Conservation (phyloP, 169 alveolate species). For the Eimeria maxima region DNA sequence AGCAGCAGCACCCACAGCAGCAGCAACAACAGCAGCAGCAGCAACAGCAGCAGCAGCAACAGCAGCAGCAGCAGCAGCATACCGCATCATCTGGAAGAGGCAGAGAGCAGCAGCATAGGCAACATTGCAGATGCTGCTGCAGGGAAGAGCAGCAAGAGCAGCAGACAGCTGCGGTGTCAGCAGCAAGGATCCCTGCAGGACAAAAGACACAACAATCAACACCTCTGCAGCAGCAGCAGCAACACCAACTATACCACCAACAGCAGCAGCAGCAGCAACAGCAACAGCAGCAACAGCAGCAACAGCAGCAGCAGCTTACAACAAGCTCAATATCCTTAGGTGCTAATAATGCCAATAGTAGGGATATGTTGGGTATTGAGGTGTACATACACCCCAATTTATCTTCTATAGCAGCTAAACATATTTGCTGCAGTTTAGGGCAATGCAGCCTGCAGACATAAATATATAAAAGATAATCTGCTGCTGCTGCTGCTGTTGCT, state of each 20-base stretch:
- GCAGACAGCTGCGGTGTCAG: conserved; percentile 10
- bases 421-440: background rate
- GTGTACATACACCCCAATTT: conserved; percentile 14
- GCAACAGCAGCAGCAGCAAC: background rate
- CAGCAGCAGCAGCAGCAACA: conserved; percentile 11
- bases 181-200: conserved; percentile 5
- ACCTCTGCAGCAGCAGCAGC: background rate
- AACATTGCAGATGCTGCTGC: conserved; percentile 18
- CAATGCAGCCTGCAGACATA: background rate
- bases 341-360: background rate
- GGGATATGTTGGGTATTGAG: background rate
- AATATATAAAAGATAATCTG: background rate
- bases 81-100: conserved; percentile 24
- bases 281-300: conserved; percentile 39
- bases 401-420: background rate
- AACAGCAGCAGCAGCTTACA: background rate
- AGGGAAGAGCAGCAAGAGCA: conserved; percentile 11
- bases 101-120: conserved; percentile 32
- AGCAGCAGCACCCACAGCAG: background rate
- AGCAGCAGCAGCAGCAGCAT: conserved; percentile 34
- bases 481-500: conserved; percentile 20
- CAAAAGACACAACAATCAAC: background rate
- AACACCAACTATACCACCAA: background rate
- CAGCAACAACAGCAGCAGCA: conserved; percentile 28
- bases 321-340: background rate